These are phyloP conservation scores for Nakazawaea wickerhamii DNA, from an alignment of 805 yeast species.

Conservation along the genomic window DNA sequence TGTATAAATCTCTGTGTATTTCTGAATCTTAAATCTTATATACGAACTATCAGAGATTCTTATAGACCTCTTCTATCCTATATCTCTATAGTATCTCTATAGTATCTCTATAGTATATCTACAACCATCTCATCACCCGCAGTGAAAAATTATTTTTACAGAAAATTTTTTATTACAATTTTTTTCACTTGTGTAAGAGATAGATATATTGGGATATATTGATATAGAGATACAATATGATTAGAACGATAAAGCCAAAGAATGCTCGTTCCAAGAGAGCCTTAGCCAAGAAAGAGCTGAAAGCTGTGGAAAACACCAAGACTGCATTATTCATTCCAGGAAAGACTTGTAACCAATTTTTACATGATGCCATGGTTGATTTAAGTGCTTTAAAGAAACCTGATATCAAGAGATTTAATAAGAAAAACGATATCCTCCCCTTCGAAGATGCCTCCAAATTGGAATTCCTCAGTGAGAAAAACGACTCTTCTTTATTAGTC, in stretches of 20 bases:
- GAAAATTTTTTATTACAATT: too few species aligned
- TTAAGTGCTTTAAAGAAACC: conserved; percentile 90
- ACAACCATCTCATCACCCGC: too few species aligned
- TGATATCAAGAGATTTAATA: conserved; percentile 75
- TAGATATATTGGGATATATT: background rate
- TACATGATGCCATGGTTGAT: conserved; percentile 89
- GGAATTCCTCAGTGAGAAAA: conserved; percentile 93
- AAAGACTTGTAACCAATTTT: conserved; percentile 63
- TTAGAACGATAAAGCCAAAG: conserved; percentile 70
- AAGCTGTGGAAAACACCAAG: conserved; percentile 83
- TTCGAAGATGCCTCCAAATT: conserved; percentile 83
- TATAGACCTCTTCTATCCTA: too few species aligned
- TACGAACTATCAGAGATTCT: too few species aligned
- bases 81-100: too few species aligned
- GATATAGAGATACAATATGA: conserved; percentile 20
- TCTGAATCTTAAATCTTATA: too few species aligned
- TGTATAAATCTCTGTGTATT: too few species aligned
- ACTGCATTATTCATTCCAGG: conserved; percentile 92
- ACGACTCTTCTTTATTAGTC: conserved; percentile 82
- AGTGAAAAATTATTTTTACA: too few species aligned
- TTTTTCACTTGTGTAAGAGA: too few species aligned
- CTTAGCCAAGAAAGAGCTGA: conserved; percentile 80
- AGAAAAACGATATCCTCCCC: conserved; percentile 86
- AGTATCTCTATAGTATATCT: too few species aligned
- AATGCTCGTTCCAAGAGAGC: conserved; percentile 96